phyloP scores from a whole-genome alignment of 495 filamentous ascomycete genomes.

The Aspergillus steynii region DNA sequence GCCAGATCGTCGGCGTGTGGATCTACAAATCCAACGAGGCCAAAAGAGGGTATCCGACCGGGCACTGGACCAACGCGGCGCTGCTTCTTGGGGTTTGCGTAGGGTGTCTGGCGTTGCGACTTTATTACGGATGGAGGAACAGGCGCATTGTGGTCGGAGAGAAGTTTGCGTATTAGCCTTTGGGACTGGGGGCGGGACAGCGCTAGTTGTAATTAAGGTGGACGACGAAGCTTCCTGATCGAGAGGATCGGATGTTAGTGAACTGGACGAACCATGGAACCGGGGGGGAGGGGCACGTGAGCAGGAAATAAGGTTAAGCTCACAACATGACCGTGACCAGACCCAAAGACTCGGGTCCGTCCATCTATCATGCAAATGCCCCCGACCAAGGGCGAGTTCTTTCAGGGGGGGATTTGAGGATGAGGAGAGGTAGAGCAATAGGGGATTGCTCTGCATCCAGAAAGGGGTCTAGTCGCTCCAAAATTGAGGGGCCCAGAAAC shows the following conservation, averaged over 20 bases:
- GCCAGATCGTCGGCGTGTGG: conserved; percentile 72
- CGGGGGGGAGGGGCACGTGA: conserved; percentile 20
- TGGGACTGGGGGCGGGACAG: neutral
- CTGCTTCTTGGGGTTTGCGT: conserved; percentile 41
- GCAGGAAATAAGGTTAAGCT: conserved; percentile 30
- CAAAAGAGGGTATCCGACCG: conserved; percentile 63
- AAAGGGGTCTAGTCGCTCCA: neutral
- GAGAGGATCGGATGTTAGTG: neutral
- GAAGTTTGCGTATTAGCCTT: conserved; percentile 33
- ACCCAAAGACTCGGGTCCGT: conserved; percentile 6
- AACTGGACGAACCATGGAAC: conserved; percentile 27
- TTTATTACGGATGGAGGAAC: conserved; percentile 44
- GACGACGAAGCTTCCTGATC: neutral
- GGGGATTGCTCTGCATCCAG: neutral
- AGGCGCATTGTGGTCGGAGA: conserved; percentile 21
- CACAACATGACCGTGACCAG: conserved; percentile 11
- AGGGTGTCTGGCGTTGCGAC: conserved; percentile 36
- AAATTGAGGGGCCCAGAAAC: neutral
- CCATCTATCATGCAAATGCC: neutral
- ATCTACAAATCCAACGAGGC: conserved; percentile 68
- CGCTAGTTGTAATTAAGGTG: neutral
- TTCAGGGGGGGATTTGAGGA: too few species aligned
- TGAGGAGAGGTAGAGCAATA: neutral
- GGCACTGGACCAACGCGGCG: conserved; percentile 58
- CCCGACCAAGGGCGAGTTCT: too few species aligned